Conservation (phyloP, 305 asterid genomes). For the Fraxinus velutina region DNA sequence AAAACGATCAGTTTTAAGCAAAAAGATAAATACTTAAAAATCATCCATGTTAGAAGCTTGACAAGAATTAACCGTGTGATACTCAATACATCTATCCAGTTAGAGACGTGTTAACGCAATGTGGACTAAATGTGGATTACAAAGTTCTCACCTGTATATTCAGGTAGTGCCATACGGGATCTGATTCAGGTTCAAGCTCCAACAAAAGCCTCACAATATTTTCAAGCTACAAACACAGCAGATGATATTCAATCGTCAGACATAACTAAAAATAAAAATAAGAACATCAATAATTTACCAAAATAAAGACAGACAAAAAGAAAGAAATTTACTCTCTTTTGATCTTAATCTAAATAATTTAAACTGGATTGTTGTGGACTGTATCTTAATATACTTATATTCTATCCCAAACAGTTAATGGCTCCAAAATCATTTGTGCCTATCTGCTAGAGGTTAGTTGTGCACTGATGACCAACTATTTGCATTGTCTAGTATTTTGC, state of each 20-base stretch:
- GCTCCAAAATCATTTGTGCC: not conserved
- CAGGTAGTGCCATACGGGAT: constrained; percentile 93
- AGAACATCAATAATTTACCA: constrained; percentile 6
- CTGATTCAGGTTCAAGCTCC: constrained; percentile 98
- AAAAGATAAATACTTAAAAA: not conserved
- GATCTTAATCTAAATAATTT: not conserved
- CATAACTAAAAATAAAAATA: constrained; percentile 8
- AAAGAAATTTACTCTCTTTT: not conserved
- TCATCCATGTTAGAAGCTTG: constrained; percentile 13
- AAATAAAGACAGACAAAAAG: not conserved
- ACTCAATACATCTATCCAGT: not conserved
- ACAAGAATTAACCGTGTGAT: constrained; percentile 12
- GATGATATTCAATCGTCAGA: constrained; percentile 23
- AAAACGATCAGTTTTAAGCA: not conserved
- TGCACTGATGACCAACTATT: not conserved
- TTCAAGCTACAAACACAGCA: constrained; percentile 79
- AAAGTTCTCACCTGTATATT: constrained; percentile 70
- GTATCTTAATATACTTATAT: not conserved
- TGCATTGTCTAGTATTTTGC: not conserved
- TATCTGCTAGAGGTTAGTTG: not conserved
- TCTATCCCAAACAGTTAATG: not conserved
- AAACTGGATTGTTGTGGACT: not conserved
- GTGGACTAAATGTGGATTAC: constrained; percentile 4
- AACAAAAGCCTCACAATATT: constrained; percentile 80
- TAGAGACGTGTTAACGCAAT: not conserved